phyloP scores from a whole-genome alignment of 225 moss, liverwort and hornwort genomes.

The Marchantia polymorpha region DNA sequence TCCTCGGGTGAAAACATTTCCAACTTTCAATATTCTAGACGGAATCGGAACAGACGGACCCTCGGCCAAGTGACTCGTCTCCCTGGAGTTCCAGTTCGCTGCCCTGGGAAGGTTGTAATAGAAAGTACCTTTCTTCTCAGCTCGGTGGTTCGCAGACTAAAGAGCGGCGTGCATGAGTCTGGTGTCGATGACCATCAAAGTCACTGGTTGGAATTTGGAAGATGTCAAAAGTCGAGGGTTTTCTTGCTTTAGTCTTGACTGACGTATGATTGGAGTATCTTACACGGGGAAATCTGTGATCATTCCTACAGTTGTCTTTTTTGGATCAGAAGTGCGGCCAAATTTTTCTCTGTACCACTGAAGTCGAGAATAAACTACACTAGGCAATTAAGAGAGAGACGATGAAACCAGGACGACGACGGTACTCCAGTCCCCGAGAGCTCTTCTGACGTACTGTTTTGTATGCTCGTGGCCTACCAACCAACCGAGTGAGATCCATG shows the following conservation, averaged over 20 bases:
- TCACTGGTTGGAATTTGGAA: not conserved
- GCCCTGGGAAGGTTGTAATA: too few species aligned
- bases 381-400: not conserved
- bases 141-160: too few species aligned
- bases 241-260: not conserved
- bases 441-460: conserved; percentile 2
- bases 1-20: too few species aligned
- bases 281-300: not conserved
- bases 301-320: not conserved
- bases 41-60: too few species aligned
- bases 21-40: too few species aligned
- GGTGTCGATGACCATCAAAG: not conserved
- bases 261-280: not conserved
- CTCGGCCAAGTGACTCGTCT: too few species aligned
- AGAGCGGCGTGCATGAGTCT: too few species aligned
- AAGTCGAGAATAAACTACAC: not conserved
- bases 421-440: not conserved
- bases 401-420: not conserved
- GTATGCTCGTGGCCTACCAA: not conserved
- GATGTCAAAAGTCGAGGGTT: not conserved
- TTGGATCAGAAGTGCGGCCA: not conserved
- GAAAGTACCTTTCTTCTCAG: too few species aligned
- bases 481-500: not conserved
- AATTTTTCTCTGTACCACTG: not conserved
- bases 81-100: too few species aligned